These are phyloP conservation scores for Xylaria curta DNA, from an alignment of 495 filamentous ascomycete species.

Conservation along the genomic window DNA sequence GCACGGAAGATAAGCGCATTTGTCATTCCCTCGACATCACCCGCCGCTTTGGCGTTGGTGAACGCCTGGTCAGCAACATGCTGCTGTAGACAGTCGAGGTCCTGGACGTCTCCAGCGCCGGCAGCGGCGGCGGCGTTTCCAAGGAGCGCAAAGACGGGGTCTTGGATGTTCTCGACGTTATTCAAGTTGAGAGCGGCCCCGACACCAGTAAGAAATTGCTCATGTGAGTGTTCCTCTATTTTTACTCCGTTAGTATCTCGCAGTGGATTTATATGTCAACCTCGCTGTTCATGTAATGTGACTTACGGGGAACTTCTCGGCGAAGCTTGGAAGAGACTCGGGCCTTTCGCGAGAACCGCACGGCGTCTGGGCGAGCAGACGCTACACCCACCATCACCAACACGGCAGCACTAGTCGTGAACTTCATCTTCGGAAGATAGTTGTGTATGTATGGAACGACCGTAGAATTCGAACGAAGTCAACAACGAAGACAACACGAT, in stretches of 20 bases:
- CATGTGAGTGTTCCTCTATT: slow-evolving; percentile 66
- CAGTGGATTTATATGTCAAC: background rate
- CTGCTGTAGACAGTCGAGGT: slow-evolving; percentile 70
- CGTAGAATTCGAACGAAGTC: slow-evolving; percentile 32
- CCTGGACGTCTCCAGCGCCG: slow-evolving; percentile 62
- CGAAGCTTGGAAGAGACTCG: slow-evolving; percentile 37
- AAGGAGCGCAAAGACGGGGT: slow-evolving; percentile 68
- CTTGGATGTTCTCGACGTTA: slow-evolving; percentile 65
- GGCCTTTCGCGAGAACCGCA: slow-evolving; percentile 34
- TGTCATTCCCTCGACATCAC: slow-evolving; percentile 61
- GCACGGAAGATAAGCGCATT: slow-evolving; percentile 67
- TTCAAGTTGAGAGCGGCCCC: slow-evolving; percentile 57
- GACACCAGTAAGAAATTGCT: slow-evolving; percentile 56
- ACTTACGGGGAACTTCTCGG: slow-evolving; percentile 60
- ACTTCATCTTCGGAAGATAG: slow-evolving; percentile 52
- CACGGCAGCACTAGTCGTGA: slow-evolving; percentile 45
- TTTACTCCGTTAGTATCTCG: slow-evolving; percentile 16
- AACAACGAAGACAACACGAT: slow-evolving; percentile 28
- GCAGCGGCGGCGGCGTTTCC: slow-evolving; percentile 64
- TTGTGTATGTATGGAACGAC: slow-evolving; percentile 34
- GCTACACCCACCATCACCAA: slow-evolving; percentile 48
- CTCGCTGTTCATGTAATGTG: background rate
- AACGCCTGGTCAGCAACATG: slow-evolving; percentile 72
- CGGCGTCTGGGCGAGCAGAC: slow-evolving; percentile 43
- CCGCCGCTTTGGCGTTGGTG: slow-evolving; percentile 69